A percentile compares a stretch with the other conserved stretches of the same genome.
These are phyloP conservation scores for Paramyrothecium sp. DNA, from an alignment of 2,329 filamentous ascomycete species.

Conservation along the genomic window DNA sequence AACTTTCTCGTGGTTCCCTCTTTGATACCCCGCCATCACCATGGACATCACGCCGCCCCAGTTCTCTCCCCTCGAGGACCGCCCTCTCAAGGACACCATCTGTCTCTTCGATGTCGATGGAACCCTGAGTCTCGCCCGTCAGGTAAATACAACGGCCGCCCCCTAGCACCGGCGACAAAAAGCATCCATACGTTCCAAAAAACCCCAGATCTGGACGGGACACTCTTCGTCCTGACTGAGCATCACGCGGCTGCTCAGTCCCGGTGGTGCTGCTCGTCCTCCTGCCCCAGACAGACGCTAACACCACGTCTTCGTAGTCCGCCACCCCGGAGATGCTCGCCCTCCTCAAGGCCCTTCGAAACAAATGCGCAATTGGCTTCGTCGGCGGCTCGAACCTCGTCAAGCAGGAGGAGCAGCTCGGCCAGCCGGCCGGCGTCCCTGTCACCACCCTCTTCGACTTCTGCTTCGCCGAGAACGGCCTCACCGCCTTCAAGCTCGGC, in stretches of 20 bases:
- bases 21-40: conserved; percentile 11
- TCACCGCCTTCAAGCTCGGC: conserved; percentile 86
- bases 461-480: conserved; percentile 95
- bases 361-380: conserved; percentile 86
- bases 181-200: too few relatives aligned
- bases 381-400: conserved; percentile 88
- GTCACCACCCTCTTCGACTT: conserved; percentile 94
- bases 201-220: too few relatives aligned
- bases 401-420: conserved; percentile 97
- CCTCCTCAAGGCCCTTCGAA: conserved; percentile 75
- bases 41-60: conserved; percentile 41
- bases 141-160: conserved; percentile 47
- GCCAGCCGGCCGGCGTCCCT: conserved; percentile 56
- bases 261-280: too few relatives aligned
- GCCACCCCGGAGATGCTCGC: conserved; percentile 80
- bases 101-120: conserved; percentile 95
- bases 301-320: conserved; percentile 38
- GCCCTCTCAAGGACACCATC: conserved; percentile 89
- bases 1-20: neutral
- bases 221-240: neutral
- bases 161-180: neutral
- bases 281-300: neutral
- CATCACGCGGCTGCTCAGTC: neutral
- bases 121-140: conserved; percentile 81
- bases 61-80: conserved; percentile 76